A percentile compares a stretch with the other conserved stretches of the same genome.
Evolutionary conservation across 2,329 filamentous ascomycete species (phyloP).

Genomic region (Hirsutella rhossiliensis): DNA sequence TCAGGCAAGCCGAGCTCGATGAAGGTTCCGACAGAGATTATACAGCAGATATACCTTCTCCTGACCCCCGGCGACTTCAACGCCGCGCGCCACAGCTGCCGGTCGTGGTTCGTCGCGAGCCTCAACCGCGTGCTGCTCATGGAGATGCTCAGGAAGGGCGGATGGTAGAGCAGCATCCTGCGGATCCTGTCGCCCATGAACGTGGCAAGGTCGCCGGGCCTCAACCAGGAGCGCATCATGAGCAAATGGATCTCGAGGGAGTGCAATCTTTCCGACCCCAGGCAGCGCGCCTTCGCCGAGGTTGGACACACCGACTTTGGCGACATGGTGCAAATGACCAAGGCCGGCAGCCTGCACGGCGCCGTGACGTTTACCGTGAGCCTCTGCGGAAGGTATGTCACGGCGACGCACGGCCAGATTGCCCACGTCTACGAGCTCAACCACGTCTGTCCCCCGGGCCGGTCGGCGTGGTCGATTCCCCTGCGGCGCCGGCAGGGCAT

Average conservation of each 20-base stretch:
- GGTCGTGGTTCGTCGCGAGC: slow-evolving; percentile 45
- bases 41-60: slow-evolving; percentile 21
- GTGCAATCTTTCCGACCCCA: slow-evolving; percentile 13
- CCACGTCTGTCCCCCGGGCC: slow-evolving; percentile 19
- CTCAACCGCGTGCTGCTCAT: slow-evolving; percentile 37
- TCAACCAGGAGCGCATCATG: slow-evolving; percentile 20
- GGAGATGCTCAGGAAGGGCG: slow-evolving; percentile 41
- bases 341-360: slow-evolving; percentile 11
- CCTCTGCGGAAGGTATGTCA: slow-evolving; percentile 43
- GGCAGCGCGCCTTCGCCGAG: slow-evolving; percentile 16
- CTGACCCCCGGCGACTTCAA: slow-evolving; percentile 37
- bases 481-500: slow-evolving; percentile 10
- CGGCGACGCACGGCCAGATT: slow-evolving; percentile 39
- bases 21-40: slow-evolving; percentile 21
- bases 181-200: slow-evolving; percentile 12
- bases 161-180: slow-evolving; percentile 33
- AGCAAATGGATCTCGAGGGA: slow-evolving; percentile 30
- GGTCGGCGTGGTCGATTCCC: slow-evolving; percentile 13
- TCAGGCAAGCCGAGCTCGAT: slow-evolving; percentile 11
- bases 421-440: slow-evolving; percentile 42
- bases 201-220: slow-evolving; percentile 4
- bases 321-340: slow-evolving; percentile 13
- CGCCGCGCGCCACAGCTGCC: slow-evolving; percentile 46
- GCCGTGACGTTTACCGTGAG: slow-evolving; percentile 36
- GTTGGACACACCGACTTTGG: slow-evolving; percentile 24